These are phyloP conservation scores for Hypoxylon sp. DNA, from an alignment of 2,329 filamentous ascomycete species.

Conservation along the genomic window DNA sequence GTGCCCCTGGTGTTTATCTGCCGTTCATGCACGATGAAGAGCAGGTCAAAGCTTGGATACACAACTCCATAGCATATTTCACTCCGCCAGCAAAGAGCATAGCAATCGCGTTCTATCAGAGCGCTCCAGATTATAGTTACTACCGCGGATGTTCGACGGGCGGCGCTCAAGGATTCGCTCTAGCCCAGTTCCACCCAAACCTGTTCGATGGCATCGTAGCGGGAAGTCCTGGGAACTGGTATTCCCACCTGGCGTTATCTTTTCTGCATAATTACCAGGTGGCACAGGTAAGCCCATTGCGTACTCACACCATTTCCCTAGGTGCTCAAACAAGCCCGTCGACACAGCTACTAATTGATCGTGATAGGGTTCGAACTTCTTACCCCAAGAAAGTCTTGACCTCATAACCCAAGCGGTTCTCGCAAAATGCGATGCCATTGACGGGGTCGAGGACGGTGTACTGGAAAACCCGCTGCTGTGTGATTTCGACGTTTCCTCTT, in stretches of 20 bases:
- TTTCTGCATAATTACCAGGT: slow-evolving; percentile 37
- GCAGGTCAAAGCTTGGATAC: slow-evolving; percentile 47
- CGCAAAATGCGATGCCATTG: slow-evolving; percentile 50
- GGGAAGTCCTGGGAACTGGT: slow-evolving; percentile 52
- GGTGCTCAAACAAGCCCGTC: no score
- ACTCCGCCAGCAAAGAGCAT: slow-evolving; percentile 45
- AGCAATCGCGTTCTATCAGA: slow-evolving; percentile 46
- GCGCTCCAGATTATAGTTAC: slow-evolving; percentile 47
- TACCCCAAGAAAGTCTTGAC: slow-evolving; percentile 44
- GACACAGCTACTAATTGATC: slow-evolving; percentile 7
- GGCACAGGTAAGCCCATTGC: slow-evolving; percentile 23
- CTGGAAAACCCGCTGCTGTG: slow-evolving; percentile 51
- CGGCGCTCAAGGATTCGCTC: slow-evolving; percentile 52
- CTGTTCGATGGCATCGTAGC: slow-evolving; percentile 55
- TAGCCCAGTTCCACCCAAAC: slow-evolving; percentile 51
- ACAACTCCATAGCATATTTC: slow-evolving; percentile 49
- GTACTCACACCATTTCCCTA: neutral
- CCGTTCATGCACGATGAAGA: slow-evolving; percentile 35
- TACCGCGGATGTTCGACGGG: slow-evolving; percentile 54
- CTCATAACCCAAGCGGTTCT: slow-evolving; percentile 48
- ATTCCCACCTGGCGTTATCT: slow-evolving; percentile 39
- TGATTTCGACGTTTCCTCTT: slow-evolving; percentile 46
- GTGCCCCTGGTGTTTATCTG: slow-evolving; percentile 31
- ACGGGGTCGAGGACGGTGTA: slow-evolving; percentile 50
- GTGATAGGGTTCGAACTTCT: slow-evolving; percentile 15